phyloP scores from a whole-genome alignment of 73 alveolate species.

The Paramecium caudatum region DNA sequence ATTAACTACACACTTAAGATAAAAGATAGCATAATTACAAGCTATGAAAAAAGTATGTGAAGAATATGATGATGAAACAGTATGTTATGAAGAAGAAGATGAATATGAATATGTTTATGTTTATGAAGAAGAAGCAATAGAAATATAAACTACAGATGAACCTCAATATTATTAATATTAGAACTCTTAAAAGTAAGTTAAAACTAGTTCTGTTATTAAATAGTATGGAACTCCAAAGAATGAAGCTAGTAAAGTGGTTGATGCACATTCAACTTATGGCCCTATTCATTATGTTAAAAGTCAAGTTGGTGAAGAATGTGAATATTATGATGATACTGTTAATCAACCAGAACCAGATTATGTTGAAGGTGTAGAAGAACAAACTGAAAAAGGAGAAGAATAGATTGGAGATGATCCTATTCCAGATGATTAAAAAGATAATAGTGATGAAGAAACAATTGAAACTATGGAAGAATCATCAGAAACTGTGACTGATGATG shows the following conservation, averaged over 20 bases:
- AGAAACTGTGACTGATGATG: neutral
- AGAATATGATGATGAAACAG: neutral
- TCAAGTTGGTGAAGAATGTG: conserved; percentile 41
- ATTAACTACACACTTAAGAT: conserved; percentile 12
- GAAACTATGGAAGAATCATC: no score
- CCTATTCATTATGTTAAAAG: conserved; percentile 24
- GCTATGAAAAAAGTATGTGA: conserved; percentile 38
- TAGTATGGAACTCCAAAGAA: neutral
- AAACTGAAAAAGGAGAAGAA: neutral
- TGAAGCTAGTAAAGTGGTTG: conserved; percentile 8
- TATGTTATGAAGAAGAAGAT: conserved; percentile 8
- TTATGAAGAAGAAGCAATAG: conserved; percentile 15
- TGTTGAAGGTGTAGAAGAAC: conserved; percentile 25
- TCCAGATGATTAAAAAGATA: neutral
- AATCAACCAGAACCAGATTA: neutral
- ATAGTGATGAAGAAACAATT: neutral
- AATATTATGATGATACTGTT: conserved; percentile 39
- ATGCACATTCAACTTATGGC: conserved; percentile 36
- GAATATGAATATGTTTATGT: conserved; percentile 2
- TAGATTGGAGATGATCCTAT: neutral
- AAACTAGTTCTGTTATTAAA: neutral
- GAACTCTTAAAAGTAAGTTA: neutral
- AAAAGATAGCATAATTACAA: conserved; percentile 10
- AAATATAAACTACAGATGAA: neutral
- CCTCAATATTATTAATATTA: neutral